These are phyloP conservation scores for Punica granatum DNA, from an alignment of 345 rosid species.

Conservation along the genomic window DNA sequence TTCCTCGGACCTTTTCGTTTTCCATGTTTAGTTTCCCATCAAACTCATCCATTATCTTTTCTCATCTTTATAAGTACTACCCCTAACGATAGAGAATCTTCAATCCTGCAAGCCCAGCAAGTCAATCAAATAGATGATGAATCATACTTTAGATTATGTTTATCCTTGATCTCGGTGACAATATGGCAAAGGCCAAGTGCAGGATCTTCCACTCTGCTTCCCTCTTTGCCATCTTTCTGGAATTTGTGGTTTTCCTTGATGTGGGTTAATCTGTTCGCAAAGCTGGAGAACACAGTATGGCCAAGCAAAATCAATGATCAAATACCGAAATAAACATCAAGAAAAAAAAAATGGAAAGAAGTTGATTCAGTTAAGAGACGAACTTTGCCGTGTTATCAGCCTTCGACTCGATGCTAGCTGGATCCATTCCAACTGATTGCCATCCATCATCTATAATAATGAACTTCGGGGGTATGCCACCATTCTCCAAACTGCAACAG, in stretches of 20 bases:
- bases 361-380: conserved; percentile 4
- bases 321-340: neutral
- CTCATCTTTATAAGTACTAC: neutral
- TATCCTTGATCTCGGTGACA: conserved; percentile 45
- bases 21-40: neutral
- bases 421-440: conserved; percentile 72
- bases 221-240: conserved; percentile 54
- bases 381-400: conserved; percentile 67
- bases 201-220: conserved; percentile 48
- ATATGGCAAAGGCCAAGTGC: conserved; percentile 48
- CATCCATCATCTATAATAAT: conserved; percentile 67
- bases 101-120: neutral
- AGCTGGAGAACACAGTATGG: conserved; percentile 28
- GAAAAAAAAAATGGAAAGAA: neutral
- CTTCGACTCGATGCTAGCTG: conserved; percentile 20
- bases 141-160: conserved; percentile 45
- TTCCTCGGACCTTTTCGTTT: neutral
- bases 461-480: conserved; percentile 56
- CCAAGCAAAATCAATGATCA: neutral
- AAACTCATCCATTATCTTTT: neutral
- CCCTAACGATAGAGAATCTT: neutral
- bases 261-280: conserved; percentile 48
- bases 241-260: conserved; percentile 63
- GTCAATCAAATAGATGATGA: neutral
- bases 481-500: conserved; percentile 39